Conservation (phyloP, 2,329 filamentous ascomycete species). For the Dactylella cylindrospora region DNA sequence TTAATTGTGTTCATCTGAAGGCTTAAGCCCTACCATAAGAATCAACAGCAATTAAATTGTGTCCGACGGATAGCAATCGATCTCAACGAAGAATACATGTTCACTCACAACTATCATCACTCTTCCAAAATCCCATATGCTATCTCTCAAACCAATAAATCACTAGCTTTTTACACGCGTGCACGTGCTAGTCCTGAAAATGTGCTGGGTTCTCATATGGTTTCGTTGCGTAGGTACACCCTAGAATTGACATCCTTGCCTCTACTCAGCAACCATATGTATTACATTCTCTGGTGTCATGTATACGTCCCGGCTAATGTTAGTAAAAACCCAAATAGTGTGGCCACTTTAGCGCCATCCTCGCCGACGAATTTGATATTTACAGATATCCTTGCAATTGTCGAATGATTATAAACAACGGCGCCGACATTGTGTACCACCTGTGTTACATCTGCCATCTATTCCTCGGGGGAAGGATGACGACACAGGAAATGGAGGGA, state of each 20-base stretch:
- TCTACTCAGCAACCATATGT: background rate
- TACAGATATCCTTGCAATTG: slow-evolving; percentile 27
- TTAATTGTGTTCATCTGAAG: too few relatives aligned
- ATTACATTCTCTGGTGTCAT: too few relatives aligned
- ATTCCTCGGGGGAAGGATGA: slow-evolving; percentile 5
- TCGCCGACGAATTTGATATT: slow-evolving; percentile 25
- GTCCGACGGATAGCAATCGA: background rate
- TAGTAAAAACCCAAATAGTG: slow-evolving; percentile 17
- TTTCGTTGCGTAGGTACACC: slow-evolving; percentile 18
- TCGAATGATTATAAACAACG: slow-evolving; percentile 9
- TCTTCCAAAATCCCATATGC: too few relatives aligned
- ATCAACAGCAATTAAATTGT: background rate
- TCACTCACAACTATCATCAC: background rate
- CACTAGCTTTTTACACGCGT: too few relatives aligned
- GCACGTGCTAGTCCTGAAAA: background rate
- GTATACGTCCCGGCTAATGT: too few relatives aligned
- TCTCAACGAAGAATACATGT: background rate
- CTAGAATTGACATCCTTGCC: too few relatives aligned
- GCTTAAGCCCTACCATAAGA: background rate
- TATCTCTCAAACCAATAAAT: too few relatives aligned
- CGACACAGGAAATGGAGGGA: slow-evolving; percentile 1
- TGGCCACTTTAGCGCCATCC: slow-evolving; percentile 19
- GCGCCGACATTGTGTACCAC: too few relatives aligned
- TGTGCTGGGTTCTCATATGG: slow-evolving; percentile 39
- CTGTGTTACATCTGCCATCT: slow-evolving; percentile 11